A percentile compares a stretch with the other conserved stretches of the same genome.
Evolutionary conservation across 441 rosid species (phyloP).

Genomic region (Viola pubescens): DNA sequence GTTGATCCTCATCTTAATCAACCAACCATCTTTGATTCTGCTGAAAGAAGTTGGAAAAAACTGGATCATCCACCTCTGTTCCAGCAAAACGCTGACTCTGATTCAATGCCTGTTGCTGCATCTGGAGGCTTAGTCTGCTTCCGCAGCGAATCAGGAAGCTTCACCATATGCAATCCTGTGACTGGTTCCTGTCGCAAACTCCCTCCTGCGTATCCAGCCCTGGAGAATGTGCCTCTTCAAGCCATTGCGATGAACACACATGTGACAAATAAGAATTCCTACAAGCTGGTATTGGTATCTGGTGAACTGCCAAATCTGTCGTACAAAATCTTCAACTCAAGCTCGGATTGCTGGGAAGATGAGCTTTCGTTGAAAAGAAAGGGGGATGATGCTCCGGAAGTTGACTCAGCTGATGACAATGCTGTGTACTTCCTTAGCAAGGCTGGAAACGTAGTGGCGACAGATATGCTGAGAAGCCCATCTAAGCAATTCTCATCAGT

Average conservation of each 20-base stretch:
- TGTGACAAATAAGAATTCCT: conserved; percentile 25
- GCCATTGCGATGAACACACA: conserved; percentile 57
- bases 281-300: conserved; percentile 51
- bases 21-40: conserved; percentile 54
- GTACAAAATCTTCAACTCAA: conserved; percentile 42
- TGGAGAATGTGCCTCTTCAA: conserved; percentile 36
- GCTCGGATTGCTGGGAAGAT: conserved; percentile 46
- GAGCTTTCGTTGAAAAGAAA: conserved; percentile 33
- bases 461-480: conserved; percentile 72
- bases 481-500: conserved; percentile 82
- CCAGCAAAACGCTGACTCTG: conserved; percentile 15
- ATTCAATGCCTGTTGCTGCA: conserved; percentile 65
- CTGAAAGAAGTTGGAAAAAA: conserved; percentile 56
- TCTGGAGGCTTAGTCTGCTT: conserved; percentile 75
- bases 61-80: conserved; percentile 34
- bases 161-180: conserved; percentile 57
- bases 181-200: conserved; percentile 44
- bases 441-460: conserved; percentile 63
- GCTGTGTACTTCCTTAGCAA: conserved; percentile 76
- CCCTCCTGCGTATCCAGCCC: conserved; percentile 27
- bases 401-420: conserved; percentile 26
- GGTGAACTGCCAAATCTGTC: conserved; percentile 58
- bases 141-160: conserved; percentile 37
- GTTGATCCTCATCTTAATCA: conserved; percentile 29
- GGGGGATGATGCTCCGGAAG: conserved; percentile 24